Conservation (phyloP, 495 filamentous ascomycete genomes). For the Aspergillus campestris region DNA sequence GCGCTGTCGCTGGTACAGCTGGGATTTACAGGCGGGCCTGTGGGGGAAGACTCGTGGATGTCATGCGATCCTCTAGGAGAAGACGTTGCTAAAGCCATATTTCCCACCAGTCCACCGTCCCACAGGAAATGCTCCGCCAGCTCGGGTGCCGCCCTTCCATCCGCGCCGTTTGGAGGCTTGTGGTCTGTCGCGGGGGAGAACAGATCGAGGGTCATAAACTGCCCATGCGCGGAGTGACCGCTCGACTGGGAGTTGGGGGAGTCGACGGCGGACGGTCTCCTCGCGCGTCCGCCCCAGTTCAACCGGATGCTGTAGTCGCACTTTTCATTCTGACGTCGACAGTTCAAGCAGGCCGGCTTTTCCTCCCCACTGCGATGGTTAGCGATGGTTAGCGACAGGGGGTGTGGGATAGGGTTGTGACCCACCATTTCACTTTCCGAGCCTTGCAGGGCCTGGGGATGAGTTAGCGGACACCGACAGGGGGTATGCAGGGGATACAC, state of each 20-base stretch:
- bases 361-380: slow-evolving; percentile 51
- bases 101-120: slow-evolving; percentile 7
- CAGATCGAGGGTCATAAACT: slow-evolving; percentile 9
- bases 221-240: slow-evolving; percentile 16
- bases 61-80: slow-evolving; percentile 20
- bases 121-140: slow-evolving; percentile 9
- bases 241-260: slow-evolving; percentile 29
- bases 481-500: slow-evolving; percentile 23
- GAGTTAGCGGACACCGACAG: slow-evolving; percentile 4
- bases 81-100: slow-evolving; percentile 13
- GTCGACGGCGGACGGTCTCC: slow-evolving; percentile 31
- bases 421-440: slow-evolving; percentile 75
- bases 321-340: slow-evolving; percentile 61
- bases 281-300: slow-evolving; percentile 71
- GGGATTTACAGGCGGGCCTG: slow-evolving; percentile 15
- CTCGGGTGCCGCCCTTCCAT: slow-evolving; percentile 2
- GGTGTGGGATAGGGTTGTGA: not conserved
- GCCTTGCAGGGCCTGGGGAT: slow-evolving; percentile 67
- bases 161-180: slow-evolving; percentile 2
- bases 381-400: too few relatives aligned
- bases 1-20: slow-evolving; percentile 10
- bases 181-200: not conserved
- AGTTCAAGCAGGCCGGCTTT: slow-evolving; percentile 70
- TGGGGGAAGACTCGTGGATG: slow-evolving; percentile 20
- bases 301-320: slow-evolving; percentile 84